Evolutionary conservation across 2,329 filamentous ascomycete species (phyloP).

Genomic region (Aspergillus japonicus): DNA sequence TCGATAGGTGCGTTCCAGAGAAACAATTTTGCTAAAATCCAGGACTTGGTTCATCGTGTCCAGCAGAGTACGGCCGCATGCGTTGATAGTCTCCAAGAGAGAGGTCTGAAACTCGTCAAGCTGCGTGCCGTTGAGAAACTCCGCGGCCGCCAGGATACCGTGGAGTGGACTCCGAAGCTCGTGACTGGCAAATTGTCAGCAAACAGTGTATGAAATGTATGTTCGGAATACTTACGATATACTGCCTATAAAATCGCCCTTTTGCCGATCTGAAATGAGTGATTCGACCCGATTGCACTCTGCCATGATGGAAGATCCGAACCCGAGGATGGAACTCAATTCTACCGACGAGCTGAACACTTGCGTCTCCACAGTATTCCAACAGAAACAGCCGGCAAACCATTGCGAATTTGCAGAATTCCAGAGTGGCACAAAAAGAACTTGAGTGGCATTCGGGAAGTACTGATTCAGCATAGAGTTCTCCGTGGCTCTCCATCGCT

Average conservation of each 20-base stretch:
- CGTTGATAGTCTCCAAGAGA: slow-evolving; percentile 42
- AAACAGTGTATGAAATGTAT: not conserved
- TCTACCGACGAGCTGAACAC: slow-evolving; percentile 40
- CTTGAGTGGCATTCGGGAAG: slow-evolving; percentile 49
- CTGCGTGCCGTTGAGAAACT: slow-evolving; percentile 41
- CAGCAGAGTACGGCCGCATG: slow-evolving; percentile 43
- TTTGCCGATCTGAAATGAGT: slow-evolving; percentile 44
- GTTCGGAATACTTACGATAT: slow-evolving; percentile 31
- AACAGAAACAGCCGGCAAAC: slow-evolving; percentile 49
- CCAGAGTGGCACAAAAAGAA: slow-evolving; percentile 54
- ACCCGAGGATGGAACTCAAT: slow-evolving; percentile 42
- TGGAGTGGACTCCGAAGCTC: slow-evolving; percentile 46
- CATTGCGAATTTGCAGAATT: slow-evolving; percentile 50
- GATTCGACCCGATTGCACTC: slow-evolving; percentile 46
- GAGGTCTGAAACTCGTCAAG: slow-evolving; percentile 42
- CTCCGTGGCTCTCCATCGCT: slow-evolving; percentile 36
- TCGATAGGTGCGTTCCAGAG: slow-evolving; percentile 37
- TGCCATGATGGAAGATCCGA: slow-evolving; percentile 44
- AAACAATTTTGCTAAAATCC: slow-evolving; percentile 55
- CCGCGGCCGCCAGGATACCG: slow-evolving; percentile 43
- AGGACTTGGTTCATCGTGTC: slow-evolving; percentile 48
- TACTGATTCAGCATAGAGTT: slow-evolving; percentile 42
- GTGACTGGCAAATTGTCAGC: slow-evolving; percentile 25
- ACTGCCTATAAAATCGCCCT: slow-evolving; percentile 46
- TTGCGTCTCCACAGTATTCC: slow-evolving; percentile 38